phyloP scores from a whole-genome alignment of 2,329 filamentous ascomycete genomes.

The Fusarium tanahbumbuense region DNA sequence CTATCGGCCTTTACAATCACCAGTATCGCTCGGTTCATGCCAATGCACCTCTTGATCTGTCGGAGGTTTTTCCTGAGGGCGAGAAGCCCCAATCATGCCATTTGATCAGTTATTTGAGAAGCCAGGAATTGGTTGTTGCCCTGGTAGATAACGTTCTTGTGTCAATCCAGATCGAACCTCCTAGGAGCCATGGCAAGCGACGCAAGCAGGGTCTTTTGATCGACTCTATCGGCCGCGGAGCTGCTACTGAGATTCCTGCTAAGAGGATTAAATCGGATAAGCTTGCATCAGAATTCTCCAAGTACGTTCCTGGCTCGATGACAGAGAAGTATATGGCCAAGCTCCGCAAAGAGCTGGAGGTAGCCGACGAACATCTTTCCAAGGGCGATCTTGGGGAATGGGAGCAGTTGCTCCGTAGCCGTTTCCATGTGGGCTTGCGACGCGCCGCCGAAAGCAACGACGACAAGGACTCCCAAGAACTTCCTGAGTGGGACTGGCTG shows the following conservation, averaged over 20 bases:
- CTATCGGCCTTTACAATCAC: conserved; percentile 74
- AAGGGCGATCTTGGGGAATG: conserved; percentile 61
- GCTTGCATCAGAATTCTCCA: conserved; percentile 50
- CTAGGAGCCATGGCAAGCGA: conserved; percentile 65
- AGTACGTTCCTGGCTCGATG: conserved; percentile 61
- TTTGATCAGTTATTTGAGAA: conserved; percentile 72
- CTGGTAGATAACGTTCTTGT: conserved; percentile 72
- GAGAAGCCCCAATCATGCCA: conserved; percentile 54
- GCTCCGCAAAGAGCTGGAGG: conserved; percentile 57
- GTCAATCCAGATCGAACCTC: conserved; percentile 75
- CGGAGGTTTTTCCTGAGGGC: conserved; percentile 53
- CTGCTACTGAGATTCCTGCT: conserved; percentile 52
- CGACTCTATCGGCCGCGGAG: conserved; percentile 78
- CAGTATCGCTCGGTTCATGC: conserved; percentile 73
- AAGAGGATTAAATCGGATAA: conserved; percentile 51
- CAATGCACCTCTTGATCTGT: conserved; percentile 58
- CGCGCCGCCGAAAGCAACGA: conserved; percentile 36
- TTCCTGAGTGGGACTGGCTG: conserved; percentile 65
- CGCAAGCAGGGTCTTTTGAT: conserved; percentile 73
- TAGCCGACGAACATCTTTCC: conserved; percentile 61
- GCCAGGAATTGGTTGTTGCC: conserved; percentile 73
- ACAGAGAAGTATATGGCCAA: conserved; percentile 61
- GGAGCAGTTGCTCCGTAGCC: conserved; percentile 62
- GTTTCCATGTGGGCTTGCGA: conserved; percentile 59
- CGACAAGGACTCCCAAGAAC: conserved; percentile 43